phyloP scores from a whole-genome alignment of 495 filamentous ascomycete genomes.

The Talaromyces liani region DNA sequence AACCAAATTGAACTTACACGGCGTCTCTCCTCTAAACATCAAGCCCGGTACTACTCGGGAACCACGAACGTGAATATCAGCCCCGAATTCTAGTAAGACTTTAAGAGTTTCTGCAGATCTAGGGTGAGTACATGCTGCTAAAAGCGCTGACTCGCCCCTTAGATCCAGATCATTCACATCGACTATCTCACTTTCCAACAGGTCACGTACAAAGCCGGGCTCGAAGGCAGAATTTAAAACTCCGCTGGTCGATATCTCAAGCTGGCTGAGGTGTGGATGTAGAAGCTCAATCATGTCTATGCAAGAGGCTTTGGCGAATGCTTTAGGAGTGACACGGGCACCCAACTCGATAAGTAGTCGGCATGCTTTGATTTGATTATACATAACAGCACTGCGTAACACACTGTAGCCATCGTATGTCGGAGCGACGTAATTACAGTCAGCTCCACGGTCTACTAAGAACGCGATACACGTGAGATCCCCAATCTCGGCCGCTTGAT shows the following conservation, averaged over 20 bases:
- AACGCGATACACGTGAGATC: conserved; percentile 1
- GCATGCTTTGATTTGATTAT: conserved; percentile 8
- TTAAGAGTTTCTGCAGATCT: neutral
- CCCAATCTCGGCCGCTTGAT: conserved; percentile 4
- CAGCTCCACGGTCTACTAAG: conserved; percentile 6
- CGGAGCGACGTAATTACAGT: neutral
- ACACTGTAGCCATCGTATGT: neutral
- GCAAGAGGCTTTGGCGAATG: conserved; percentile 5
- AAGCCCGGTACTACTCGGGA: neutral
- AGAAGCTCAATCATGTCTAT: conserved; percentile 2
- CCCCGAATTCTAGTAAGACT: conserved; percentile 6
- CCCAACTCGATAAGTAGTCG: conserved; percentile 5
- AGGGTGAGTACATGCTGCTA: neutral
- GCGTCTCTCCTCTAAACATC: conserved; percentile 1
- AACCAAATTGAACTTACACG: conserved; percentile 3
- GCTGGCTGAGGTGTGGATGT: conserved; percentile 7
- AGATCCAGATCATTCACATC: conserved; percentile 5
- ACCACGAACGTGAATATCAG: neutral
- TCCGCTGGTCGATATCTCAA: conserved; percentile 6
- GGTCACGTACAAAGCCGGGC: neutral
- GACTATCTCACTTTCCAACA: conserved; percentile 7
- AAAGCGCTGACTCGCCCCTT: conserved; percentile 6
- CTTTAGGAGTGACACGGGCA: neutral
- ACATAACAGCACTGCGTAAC: neutral
- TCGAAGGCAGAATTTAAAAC: neutral